Conservation (phyloP, 768 basidiomycete species). For the Boletus vinaceobasis region DNA sequence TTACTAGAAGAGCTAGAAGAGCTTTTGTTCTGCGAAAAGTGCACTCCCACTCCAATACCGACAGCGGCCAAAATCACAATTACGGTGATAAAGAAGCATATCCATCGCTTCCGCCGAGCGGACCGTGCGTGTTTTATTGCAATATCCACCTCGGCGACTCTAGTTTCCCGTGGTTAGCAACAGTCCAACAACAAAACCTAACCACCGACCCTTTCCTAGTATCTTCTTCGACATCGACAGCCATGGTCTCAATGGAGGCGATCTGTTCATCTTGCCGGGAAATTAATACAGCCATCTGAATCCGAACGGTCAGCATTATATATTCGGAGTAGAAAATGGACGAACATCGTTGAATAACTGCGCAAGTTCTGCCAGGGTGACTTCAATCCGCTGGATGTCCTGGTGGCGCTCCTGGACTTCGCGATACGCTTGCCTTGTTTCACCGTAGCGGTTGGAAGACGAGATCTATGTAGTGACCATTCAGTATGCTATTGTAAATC, state of each 20-base stretch:
- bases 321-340: not conserved
- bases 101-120: conserved; percentile 82
- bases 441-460: conserved; percentile 76
- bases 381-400: conserved; percentile 81
- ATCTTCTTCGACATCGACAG: conserved; percentile 60
- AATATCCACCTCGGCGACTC: conserved; percentile 56
- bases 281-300: conserved; percentile 73
- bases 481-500: not conserved
- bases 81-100: conserved; percentile 69
- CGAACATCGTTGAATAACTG: conserved; percentile 82
- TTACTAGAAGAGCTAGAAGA: not conserved
- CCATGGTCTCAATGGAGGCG: conserved; percentile 57
- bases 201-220: conserved; percentile 64
- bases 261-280: conserved; percentile 80
- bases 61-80: conserved; percentile 52
- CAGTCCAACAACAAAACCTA: not conserved
- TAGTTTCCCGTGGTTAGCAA: conserved; percentile 25
- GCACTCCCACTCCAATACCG: conserved; percentile 29
- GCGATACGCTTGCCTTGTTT: conserved; percentile 74
- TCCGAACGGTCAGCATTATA: conserved; percentile 1
- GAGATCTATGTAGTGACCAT: conserved; percentile 47
- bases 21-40: conserved; percentile 17
- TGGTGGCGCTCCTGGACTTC: conserved; percentile 89
- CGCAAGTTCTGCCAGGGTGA: conserved; percentile 83
- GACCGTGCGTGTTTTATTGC: conserved; percentile 67